Percentiles rank a stretch among this genome's conserved stretches.
Conservation (phyloP, 768 basidiomycete genomes). For the Leccinum olivaceopallidum region DNA sequence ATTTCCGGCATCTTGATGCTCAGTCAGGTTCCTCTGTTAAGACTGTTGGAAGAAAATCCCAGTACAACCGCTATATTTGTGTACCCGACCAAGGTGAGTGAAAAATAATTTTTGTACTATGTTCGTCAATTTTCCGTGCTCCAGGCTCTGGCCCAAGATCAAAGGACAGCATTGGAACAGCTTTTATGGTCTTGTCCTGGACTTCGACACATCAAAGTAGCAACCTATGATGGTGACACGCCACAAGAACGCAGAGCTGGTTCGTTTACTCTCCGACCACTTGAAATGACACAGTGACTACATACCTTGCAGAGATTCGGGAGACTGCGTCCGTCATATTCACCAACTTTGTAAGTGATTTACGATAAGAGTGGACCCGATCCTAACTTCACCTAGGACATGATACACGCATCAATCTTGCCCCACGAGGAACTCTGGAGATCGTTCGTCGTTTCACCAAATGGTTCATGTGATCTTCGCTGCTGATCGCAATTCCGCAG, state of each 20-base stretch:
- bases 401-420: slow-evolving; percentile 80
- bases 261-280: slow-evolving; percentile 28
- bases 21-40: slow-evolving; percentile 67
- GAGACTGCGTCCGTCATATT: slow-evolving; percentile 78
- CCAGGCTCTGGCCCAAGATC: slow-evolving; percentile 89
- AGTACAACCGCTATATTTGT: slow-evolving; percentile 76
- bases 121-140: neutral
- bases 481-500: slow-evolving; percentile 35
- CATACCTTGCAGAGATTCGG: slow-evolving; percentile 53
- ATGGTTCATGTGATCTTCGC: neutral
- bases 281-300: neutral
- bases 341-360: slow-evolving; percentile 77
- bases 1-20: neutral
- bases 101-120: neutral
- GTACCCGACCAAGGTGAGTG: slow-evolving; percentile 80
- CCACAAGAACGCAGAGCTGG: slow-evolving; percentile 65
- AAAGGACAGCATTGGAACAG: slow-evolving; percentile 68
- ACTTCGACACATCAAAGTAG: slow-evolving; percentile 62
- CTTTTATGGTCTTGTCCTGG: slow-evolving; percentile 60
- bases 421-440: slow-evolving; percentile 87
- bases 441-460: slow-evolving; percentile 40
- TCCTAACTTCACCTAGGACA: slow-evolving; percentile 53
- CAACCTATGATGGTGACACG: slow-evolving; percentile 90
- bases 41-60: slow-evolving; percentile 59
- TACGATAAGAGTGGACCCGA: neutral